Evolutionary conservation across 2,329 filamentous ascomycete species (phyloP).

Genomic region (Pseudogymnoascus sp.): DNA sequence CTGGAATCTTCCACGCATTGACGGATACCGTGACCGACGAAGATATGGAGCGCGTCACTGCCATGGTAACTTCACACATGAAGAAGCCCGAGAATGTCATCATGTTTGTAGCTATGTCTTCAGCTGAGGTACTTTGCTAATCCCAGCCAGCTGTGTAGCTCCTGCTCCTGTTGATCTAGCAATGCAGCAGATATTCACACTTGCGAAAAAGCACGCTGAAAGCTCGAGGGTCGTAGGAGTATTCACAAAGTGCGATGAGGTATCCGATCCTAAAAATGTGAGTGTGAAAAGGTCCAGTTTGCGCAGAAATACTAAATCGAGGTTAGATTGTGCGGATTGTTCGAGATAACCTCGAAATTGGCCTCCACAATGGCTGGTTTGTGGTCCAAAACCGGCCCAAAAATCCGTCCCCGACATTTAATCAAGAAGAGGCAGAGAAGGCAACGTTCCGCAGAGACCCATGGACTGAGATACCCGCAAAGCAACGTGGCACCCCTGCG

Average conservation of each 20-base stretch:
- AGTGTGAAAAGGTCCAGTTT: not conserved
- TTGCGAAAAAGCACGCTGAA: constrained; percentile 24
- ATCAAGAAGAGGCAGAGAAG: constrained; percentile 24
- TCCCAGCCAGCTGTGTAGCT: not conserved
- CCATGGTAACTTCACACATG: constrained; percentile 32
- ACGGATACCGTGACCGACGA: constrained; percentile 21
- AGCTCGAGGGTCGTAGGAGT: constrained; percentile 30
- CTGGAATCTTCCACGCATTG: constrained; percentile 26
- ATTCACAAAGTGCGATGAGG: constrained; percentile 33
- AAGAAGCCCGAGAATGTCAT: constrained; percentile 30
- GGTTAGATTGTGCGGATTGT: constrained; percentile 14
- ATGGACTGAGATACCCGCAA: constrained; percentile 23
- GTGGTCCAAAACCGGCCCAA: constrained; percentile 29
- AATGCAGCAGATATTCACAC: constrained; percentile 25
- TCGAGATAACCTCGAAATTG: constrained; percentile 13
- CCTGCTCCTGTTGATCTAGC: constrained; percentile 22
- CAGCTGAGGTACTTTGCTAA: not conserved
- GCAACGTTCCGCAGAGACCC: constrained; percentile 23
- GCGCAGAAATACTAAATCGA: not conserved
- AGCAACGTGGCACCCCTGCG: constrained; percentile 24
- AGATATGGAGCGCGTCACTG: constrained; percentile 26
- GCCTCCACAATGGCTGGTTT: constrained; percentile 28
- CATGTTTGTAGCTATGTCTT: constrained; percentile 25
- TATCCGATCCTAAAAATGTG: constrained; percentile 16
- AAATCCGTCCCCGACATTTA: constrained; percentile 20